Conservation (phyloP, 1,284 basidiomycete species). For the Neonothopanus nambi region DNA sequence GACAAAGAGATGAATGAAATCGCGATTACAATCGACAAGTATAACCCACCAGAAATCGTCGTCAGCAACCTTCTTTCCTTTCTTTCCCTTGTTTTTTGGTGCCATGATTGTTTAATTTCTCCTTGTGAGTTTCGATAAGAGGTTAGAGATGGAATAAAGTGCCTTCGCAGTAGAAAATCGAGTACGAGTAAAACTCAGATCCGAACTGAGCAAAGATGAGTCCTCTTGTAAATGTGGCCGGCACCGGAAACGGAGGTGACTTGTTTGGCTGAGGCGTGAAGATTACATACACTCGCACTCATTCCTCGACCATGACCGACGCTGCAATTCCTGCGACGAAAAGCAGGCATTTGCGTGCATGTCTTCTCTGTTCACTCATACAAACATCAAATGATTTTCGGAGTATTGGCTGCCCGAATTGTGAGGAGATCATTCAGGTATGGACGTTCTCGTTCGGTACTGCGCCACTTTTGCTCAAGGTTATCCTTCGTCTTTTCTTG, state of each 20-base stretch:
- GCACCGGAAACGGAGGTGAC: neutral
- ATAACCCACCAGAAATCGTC: conserved; percentile 77
- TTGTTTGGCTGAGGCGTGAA: neutral
- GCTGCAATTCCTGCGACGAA: conserved; percentile 14
- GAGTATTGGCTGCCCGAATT: conserved; percentile 91
- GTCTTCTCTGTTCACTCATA: conserved; percentile 89
- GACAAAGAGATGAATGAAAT: conserved; percentile 14
- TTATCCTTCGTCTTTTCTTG: neutral
- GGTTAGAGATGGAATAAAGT: no score
- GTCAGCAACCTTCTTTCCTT: conserved; percentile 78
- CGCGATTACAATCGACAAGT: neutral
- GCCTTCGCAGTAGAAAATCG: no score
- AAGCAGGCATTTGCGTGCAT: conserved; percentile 77
- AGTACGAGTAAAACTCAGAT: neutral
- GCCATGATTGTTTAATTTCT: conserved; percentile 54
- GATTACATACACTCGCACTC: no score
- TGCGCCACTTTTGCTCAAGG: no score
- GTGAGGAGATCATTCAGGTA: conserved; percentile 93
- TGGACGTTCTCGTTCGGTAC: conserved; percentile 14
- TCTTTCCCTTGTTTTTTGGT: conserved; percentile 88
- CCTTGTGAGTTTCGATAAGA: no score
- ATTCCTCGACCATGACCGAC: conserved; percentile 9
- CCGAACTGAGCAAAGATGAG: conserved; percentile 1
- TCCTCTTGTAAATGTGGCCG: conserved; percentile 1
- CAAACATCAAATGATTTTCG: conserved; percentile 86